A percentile compares a stretch with the other conserved stretches of the same genome.
These are phyloP conservation scores for Lathyrus aphaca DNA, from an alignment of 306 rosid species.

Conservation along the genomic window DNA sequence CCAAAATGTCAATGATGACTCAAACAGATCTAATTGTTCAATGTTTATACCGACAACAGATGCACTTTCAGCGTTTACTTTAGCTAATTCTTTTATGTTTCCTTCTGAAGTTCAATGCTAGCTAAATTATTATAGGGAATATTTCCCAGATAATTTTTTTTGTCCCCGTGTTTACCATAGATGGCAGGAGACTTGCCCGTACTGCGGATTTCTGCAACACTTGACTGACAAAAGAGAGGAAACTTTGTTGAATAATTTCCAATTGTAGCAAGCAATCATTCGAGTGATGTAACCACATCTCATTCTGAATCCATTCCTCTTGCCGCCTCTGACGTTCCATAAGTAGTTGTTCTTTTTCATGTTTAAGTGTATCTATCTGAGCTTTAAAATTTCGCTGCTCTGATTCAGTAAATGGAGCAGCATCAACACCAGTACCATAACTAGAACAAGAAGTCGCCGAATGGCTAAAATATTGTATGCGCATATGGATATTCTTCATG, in stretches of 20 bases:
- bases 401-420: constrained; percentile 48
- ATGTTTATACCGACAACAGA: too few relatives aligned
- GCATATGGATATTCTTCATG: constrained; percentile 77
- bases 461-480: constrained; percentile 89
- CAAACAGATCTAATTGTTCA: too few relatives aligned
- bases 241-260: constrained; percentile 57
- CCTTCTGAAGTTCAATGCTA: too few relatives aligned
- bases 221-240: too few relatives aligned
- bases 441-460: too few relatives aligned
- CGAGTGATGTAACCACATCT: constrained; percentile 40
- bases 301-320: constrained; percentile 51
- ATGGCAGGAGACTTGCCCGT: constrained; percentile 48
- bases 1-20: too few relatives aligned
- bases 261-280: constrained; percentile 55
- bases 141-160: constrained; percentile 64
- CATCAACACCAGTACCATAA: too few relatives aligned
- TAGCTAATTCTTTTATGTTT: too few relatives aligned
- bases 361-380: constrained; percentile 59
- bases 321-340: constrained; percentile 56
- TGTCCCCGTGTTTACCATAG: constrained; percentile 51
- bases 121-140: too few relatives aligned
- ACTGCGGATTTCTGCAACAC: too few relatives aligned
- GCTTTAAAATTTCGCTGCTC: constrained; percentile 60
- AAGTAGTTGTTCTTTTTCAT: constrained; percentile 55
- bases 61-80: too few relatives aligned